These are phyloP conservation scores for Kwoniella dendrophila DNA, from an alignment of 768 basidiomycete species.

Conservation along the genomic window DNA sequence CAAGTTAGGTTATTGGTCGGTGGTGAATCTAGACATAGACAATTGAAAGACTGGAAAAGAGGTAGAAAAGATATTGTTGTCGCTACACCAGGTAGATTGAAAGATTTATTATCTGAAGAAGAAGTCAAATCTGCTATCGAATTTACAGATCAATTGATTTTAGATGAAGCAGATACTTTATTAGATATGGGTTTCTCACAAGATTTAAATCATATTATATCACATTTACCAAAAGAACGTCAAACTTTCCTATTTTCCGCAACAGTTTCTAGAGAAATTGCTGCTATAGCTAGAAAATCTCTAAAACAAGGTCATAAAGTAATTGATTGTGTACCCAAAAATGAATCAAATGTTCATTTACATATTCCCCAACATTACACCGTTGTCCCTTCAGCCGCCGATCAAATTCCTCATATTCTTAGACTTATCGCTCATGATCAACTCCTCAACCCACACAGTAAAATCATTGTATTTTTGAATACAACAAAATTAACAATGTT, in stretches of 20 bases:
- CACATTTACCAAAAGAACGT: conserved; percentile 68
- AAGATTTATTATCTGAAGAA: conserved; percentile 69
- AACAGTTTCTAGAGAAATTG: conserved; percentile 73
- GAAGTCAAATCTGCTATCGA: conserved; percentile 64
- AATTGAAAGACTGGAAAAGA: conserved; percentile 69
- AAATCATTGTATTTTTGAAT: conserved; percentile 78
- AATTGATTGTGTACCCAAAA: conserved; percentile 71
- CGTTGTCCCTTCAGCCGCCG: conserved; percentile 64
- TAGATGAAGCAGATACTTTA: conserved; percentile 90
- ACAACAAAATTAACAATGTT: conserved; percentile 85
- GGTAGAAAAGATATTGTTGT: conserved; percentile 79
- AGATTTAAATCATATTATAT: conserved; percentile 74
- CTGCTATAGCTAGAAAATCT: conserved; percentile 67
- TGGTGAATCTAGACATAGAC: conserved; percentile 67
- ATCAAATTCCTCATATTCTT: conserved; percentile 77
- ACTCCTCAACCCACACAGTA: conserved; percentile 68
- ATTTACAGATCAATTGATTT: conserved; percentile 68
- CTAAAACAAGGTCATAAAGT: conserved; percentile 67
- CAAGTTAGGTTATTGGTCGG: conserved; percentile 77
- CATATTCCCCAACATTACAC: conserved; percentile 82
- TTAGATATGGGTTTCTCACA: conserved; percentile 90
- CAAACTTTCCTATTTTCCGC: conserved; percentile 93
- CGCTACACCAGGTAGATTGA: conserved; percentile 83
- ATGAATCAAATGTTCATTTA: conserved; percentile 66
- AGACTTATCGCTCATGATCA: conserved; percentile 87